Base-by-base conservation (phyloP, 768 basidiomycete species). In the Tylopilus rubrobrunneus region DNA sequence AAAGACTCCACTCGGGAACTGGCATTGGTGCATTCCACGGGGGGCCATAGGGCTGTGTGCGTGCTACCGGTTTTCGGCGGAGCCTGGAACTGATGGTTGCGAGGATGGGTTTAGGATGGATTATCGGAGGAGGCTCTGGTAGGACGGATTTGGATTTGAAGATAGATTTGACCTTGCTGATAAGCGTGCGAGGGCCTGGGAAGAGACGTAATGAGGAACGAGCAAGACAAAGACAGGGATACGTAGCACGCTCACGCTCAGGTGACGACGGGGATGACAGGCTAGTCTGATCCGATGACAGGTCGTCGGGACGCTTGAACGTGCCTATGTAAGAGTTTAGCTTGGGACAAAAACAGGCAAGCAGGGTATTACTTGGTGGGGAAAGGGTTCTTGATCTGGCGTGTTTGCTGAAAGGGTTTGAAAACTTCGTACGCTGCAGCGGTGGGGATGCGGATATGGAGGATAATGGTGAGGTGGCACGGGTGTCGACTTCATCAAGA, bases 11-110 rank as follows among this genome's bases (percentile, higher is more conserved):
- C 17, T 64, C 59, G 12, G 36, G 45, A n/a, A 52, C 40, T 17
- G 66, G 66, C 67, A 69, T 69, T 2, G 56, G 52, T 17, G 61
- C 66, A 54, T 71, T 74, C 60, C 71, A 74, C 5, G 73, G 73
- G 34, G 71, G 65, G 11, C 70, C 67, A 25, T 74, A 74, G 5
- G 73, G 73, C 17, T 74, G 72, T 11, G 73, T 74, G 17, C 72
- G 72, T 34, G 62, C 52, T 5, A 61, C 61, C 4, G 67, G 62
- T 41, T 63, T 70, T 48, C 56, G 53, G 17, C 62, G 58, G 31
- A 63, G 58, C 36, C 51, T 63, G 9, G 60, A 45, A 5, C 46
- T 53, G 51, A 59, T 43, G 27, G 55, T 33, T 29, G 68, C 59
- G 21, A 59, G 12, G 41, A 49, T 21, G 6, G 58, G 40, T 11